phyloP scores from a whole-genome alignment of 1,284 basidiomycete species.

The Ustilago nuda region DNA sequence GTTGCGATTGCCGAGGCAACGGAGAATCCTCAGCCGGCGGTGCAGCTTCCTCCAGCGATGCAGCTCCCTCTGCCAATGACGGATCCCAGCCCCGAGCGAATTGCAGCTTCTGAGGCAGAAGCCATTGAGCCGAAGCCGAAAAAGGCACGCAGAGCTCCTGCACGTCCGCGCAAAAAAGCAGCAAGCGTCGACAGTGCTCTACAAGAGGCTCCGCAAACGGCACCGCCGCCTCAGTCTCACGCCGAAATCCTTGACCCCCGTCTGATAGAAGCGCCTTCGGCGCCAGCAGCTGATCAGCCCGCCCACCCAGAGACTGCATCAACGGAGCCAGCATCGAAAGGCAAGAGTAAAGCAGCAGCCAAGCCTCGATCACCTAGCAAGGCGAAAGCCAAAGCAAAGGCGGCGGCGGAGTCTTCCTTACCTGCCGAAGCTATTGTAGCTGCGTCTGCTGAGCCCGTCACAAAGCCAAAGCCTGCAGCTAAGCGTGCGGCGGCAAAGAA shows the following conservation, averaged over 20 bases:
- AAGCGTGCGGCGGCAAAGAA: constrained; percentile 16
- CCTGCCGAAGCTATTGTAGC: neutral
- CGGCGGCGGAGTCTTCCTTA: neutral
- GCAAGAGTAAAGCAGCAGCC: constrained; percentile 5
- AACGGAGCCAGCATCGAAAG: constrained; percentile 6
- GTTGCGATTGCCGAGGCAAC: neutral
- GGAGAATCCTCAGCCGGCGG: neutral
- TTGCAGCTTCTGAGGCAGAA: neutral
- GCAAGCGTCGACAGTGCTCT: neutral
- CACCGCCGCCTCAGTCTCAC: neutral
- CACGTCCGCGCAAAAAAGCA: constrained; percentile 15
- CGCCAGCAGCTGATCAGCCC: neutral
- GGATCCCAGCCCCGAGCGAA: neutral
- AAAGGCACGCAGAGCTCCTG: constrained; percentile 9
- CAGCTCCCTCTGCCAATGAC: neutral
- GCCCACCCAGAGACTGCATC: neutral
- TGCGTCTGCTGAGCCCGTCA: neutral
- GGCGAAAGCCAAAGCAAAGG: constrained; percentile 11
- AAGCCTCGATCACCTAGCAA: constrained; percentile 20
- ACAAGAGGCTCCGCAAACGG: neutral
- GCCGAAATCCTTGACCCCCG: neutral
- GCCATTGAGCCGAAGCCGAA: neutral
- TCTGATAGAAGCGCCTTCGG: neutral
- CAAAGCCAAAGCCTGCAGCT: constrained; percentile 8
- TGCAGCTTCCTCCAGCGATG: neutral